A percentile compares a stretch with the other conserved stretches of the same genome.
These are phyloP conservation scores for Fusarium sp. DNA, from an alignment of 2,329 filamentous ascomycete genomes.

Conservation along the genomic window DNA sequence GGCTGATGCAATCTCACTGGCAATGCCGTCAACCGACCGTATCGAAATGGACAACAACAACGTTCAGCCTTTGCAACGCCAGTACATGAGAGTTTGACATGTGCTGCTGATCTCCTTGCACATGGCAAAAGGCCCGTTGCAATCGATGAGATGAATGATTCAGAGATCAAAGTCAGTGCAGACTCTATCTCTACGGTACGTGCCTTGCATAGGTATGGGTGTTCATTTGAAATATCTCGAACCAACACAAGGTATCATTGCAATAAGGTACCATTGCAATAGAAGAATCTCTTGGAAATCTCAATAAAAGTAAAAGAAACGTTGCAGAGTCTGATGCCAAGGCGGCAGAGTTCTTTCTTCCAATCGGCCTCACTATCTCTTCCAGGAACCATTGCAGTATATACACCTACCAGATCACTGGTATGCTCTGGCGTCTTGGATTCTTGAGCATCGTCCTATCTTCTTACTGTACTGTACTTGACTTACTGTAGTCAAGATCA, in stretches of 20 bases:
- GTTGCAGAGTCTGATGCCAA: slow-evolving; percentile 22
- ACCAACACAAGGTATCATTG: slow-evolving; percentile 5
- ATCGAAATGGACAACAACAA: background rate
- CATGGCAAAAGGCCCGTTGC: slow-evolving; percentile 1
- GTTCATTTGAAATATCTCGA: background rate
- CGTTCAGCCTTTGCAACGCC: background rate
- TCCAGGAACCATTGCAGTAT: slow-evolving; percentile 18
- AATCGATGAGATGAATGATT: background rate
- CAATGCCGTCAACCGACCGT: slow-evolving; percentile 11
- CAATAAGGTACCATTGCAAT: background rate
- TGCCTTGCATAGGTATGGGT: slow-evolving; percentile 1
- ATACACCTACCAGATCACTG: background rate
- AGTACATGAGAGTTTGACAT: slow-evolving; percentile 13
- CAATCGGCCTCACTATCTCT: slow-evolving; percentile 7
- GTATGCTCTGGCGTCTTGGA: slow-evolving; percentile 3
- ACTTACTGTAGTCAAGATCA: background rate
- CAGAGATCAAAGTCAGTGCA: background rate
- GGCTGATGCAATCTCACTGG: slow-evolving; percentile 1
- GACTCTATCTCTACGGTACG: background rate
- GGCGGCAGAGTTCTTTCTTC: slow-evolving; percentile 1
- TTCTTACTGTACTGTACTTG: background rate
- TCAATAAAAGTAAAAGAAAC: slow-evolving; percentile 7
- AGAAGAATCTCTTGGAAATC: slow-evolving; percentile 8
- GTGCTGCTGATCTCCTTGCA: slow-evolving; percentile 16
- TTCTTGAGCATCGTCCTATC: background rate